phyloP scores from a whole-genome alignment of 2,329 filamentous ascomycete genomes.

The Fusarium brachygibbosum region DNA sequence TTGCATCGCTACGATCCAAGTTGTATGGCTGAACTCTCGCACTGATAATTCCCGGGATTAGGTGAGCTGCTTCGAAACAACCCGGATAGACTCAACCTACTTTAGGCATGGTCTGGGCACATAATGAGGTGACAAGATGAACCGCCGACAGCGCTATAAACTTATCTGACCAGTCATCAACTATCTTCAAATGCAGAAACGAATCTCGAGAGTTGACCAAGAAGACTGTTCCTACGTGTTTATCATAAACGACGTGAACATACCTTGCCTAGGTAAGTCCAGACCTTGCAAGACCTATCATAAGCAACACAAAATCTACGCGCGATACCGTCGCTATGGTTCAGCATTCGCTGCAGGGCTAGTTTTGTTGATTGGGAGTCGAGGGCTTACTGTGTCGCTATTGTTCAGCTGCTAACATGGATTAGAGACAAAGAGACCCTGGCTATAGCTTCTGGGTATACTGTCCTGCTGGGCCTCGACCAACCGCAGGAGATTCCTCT shows the following conservation, averaged over 20 bases:
- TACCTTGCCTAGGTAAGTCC: not conserved
- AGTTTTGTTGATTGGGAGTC: not conserved
- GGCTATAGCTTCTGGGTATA: constrained; percentile 1
- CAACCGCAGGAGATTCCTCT: not conserved
- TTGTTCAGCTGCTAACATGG: constrained; percentile 14
- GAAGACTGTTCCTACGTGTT: not conserved
- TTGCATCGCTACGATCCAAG: not conserved
- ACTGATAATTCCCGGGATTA: constrained; percentile 19
- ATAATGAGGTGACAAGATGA: not conserved
- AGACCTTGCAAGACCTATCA: not conserved
- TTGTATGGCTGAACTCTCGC: constrained; percentile 7
- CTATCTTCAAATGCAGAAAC: not conserved
- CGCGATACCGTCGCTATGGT: not conserved
- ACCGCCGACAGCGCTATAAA: not conserved
- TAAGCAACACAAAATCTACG: not conserved
- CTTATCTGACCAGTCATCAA: constrained; percentile 23
- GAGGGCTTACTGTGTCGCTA: not conserved
- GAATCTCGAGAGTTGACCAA: not conserved
- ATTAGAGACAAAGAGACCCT: not conserved
- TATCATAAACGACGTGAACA: not conserved
- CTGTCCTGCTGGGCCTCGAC: not conserved
- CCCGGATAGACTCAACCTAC: constrained; percentile 5
- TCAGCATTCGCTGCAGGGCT: not conserved
- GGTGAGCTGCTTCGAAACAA: constrained; percentile 1
- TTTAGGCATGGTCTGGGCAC: constrained; percentile 10